Evolutionary conservation across 2,329 filamentous ascomycete genomes (phyloP).

Genomic region (Grosmannia clavigera): DNA sequence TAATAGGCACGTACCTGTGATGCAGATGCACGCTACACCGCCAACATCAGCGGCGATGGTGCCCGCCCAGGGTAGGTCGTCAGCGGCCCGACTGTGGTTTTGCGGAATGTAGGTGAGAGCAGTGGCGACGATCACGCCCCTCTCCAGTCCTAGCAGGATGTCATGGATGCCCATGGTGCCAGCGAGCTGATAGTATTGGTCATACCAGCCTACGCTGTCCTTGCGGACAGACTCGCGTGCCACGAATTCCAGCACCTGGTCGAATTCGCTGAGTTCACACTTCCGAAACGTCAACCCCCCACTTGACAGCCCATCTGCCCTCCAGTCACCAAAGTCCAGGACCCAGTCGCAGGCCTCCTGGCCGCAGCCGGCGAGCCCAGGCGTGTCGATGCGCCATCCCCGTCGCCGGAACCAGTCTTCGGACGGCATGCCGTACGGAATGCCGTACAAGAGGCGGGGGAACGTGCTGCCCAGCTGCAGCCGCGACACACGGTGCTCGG

Average conservation of each 20-base stretch:
- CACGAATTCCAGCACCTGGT: slow-evolving; percentile 35
- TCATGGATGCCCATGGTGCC: slow-evolving; percentile 36
- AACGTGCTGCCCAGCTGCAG: slow-evolving; percentile 47
- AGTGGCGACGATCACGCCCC: slow-evolving; percentile 34
- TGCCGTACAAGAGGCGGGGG: slow-evolving; percentile 43
- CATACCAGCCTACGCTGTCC: slow-evolving; percentile 43
- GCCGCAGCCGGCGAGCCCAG: slow-evolving; percentile 30
- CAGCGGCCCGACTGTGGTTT: slow-evolving; percentile 30
- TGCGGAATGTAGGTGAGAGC: slow-evolving; percentile 41
- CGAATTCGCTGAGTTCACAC: slow-evolving; percentile 33
- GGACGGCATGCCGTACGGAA: slow-evolving; percentile 29
- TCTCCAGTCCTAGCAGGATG: slow-evolving; percentile 40
- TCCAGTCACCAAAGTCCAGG: slow-evolving; percentile 37
- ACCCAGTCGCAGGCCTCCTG: slow-evolving; percentile 41
- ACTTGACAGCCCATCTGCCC: slow-evolving; percentile 25
- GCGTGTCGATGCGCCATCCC: slow-evolving; percentile 37
- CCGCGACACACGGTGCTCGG: slow-evolving; percentile 35
- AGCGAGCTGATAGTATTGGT: slow-evolving; percentile 42
- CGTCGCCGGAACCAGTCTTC: slow-evolving; percentile 41
- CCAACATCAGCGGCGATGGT: slow-evolving; percentile 38
- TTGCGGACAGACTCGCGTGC: slow-evolving; percentile 33
- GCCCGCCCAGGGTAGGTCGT: slow-evolving; percentile 43
- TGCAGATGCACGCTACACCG: slow-evolving; percentile 48
- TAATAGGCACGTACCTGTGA: slow-evolving; percentile 28
- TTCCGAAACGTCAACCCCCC: slow-evolving; percentile 30